These are phyloP conservation scores for Colletotrichum siamense DNA, from an alignment of 2,329 filamentous ascomycete species.

Conservation along the genomic window DNA sequence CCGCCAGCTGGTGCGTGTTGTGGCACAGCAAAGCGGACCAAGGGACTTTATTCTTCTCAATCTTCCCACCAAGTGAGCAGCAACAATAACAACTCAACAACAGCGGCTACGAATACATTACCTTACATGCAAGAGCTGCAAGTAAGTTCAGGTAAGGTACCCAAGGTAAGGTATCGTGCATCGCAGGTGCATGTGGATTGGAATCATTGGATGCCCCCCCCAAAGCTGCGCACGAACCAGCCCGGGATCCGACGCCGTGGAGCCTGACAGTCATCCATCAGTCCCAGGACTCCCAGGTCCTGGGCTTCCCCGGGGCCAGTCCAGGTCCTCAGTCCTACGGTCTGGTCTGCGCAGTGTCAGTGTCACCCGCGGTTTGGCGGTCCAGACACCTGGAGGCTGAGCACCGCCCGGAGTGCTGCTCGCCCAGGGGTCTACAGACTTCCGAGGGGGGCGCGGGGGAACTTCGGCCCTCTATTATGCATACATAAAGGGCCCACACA, in stretches of 20 bases:
- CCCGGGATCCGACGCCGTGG: neutral
- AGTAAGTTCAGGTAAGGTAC: neutral
- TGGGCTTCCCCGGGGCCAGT: neutral
- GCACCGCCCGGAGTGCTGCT: too few species aligned
- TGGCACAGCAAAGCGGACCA: neutral
- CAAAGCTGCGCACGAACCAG: neutral
- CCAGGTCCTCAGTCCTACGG: neutral
- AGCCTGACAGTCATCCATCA: neutral
- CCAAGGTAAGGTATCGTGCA: neutral
- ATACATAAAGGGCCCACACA: too few species aligned
- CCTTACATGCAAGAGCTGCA: neutral
- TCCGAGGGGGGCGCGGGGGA: too few species aligned
- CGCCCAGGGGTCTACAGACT: too few species aligned
- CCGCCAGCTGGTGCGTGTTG: conserved; percentile 6
- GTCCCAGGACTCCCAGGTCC: neutral
- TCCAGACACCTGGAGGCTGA: neutral
- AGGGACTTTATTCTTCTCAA: neutral
- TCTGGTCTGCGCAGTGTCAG: neutral
- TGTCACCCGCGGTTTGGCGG: neutral
- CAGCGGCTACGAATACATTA: neutral
- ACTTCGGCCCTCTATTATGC: too few species aligned
- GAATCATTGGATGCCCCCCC: neutral
- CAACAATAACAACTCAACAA: neutral
- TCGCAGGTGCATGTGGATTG: neutral
- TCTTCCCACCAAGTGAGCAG: neutral